Percentiles rank a stretch among this genome's conserved stretches.
phyloP scores from a whole-genome alignment of 257 asterid genomes.

The Coffea canephora region DNA sequence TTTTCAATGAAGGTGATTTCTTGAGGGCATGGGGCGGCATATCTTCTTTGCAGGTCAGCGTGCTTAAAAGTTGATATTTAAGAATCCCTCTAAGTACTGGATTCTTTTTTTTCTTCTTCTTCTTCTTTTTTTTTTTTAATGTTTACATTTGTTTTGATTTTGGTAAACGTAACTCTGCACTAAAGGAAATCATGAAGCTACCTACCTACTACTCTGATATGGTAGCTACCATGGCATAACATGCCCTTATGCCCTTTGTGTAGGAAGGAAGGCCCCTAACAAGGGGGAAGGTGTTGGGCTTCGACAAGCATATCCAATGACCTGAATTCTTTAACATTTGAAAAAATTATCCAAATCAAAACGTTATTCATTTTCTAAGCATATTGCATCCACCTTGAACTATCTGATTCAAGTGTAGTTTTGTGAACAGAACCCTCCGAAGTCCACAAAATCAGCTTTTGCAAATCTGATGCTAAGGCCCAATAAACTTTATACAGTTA shows the following conservation, averaged over 20 bases:
- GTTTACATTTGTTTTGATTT: no score
- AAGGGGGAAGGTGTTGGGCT: neutral
- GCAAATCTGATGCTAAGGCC: neutral
- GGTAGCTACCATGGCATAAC: neutral
- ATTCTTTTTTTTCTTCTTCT: no score
- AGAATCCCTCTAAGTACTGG: neutral
- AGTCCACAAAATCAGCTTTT: neutral
- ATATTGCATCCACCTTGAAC: no score
- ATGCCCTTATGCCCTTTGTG: neutral
- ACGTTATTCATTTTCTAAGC: no score
- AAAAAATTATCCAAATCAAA: no score
- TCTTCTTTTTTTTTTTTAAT: no score
- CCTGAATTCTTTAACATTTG: no score
- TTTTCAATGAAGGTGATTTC: slow-evolving; percentile 73
- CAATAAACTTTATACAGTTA: no score
- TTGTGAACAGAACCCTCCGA: neutral
- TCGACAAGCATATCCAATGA: neutral
- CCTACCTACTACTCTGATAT: neutral
- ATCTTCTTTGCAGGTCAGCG: slow-evolving; percentile 83
- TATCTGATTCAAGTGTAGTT: neutral
- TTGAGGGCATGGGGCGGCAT: slow-evolving; percentile 98
- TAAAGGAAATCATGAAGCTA: neutral
- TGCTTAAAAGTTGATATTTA: neutral
- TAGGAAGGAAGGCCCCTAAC: neutral
- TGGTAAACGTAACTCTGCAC: neutral